Conservation (phyloP, 73 alveolate genomes). For the Blepharisma stoltei region DNA sequence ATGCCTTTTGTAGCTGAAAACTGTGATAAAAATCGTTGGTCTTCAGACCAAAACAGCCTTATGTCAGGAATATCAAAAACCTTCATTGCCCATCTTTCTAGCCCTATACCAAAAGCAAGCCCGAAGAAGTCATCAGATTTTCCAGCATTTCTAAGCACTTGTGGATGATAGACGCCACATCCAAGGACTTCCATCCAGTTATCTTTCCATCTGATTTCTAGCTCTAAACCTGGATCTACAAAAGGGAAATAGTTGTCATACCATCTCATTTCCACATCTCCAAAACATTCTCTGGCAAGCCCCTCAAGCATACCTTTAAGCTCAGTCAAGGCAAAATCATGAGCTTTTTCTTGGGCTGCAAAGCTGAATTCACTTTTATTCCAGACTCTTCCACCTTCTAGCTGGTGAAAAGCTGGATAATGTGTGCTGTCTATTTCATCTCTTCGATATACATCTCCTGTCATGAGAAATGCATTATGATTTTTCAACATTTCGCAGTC, state of each 20-base stretch:
- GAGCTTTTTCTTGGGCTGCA: constrained; percentile 42
- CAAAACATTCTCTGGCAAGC: constrained; percentile 66
- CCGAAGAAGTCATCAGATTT: constrained; percentile 64
- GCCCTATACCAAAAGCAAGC: constrained; percentile 94
- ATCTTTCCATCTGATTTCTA: constrained; percentile 71
- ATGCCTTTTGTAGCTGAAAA: constrained; percentile 70
- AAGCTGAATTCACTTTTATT: constrained; percentile 52
- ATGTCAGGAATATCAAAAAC: constrained; percentile 84
- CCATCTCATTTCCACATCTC: constrained; percentile 89
- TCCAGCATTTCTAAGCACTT: constrained; percentile 67
- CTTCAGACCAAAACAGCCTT: constrained; percentile 82
- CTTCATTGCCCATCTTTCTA: constrained; percentile 84
- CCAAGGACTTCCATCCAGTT: constrained; percentile 91
- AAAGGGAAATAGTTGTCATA: constrained; percentile 82
- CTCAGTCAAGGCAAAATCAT: constrained; percentile 59
- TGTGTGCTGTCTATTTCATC: constrained; percentile 88
- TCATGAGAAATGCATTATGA: constrained; percentile 67
- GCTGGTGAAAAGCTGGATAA: constrained; percentile 90
- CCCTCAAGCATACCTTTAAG: constrained; percentile 69
- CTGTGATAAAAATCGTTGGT: constrained; percentile 63
- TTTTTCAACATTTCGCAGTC: constrained; percentile 62
- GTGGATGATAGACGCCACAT: constrained; percentile 83
- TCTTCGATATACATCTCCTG: constrained; percentile 88
- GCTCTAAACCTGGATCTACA: constrained; percentile 86
- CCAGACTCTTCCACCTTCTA: constrained; percentile 80